These are phyloP conservation scores for Linderina pennispora DNA, from an alignment of 192 early-diverging fungal genomes.

Conservation along the genomic window DNA sequence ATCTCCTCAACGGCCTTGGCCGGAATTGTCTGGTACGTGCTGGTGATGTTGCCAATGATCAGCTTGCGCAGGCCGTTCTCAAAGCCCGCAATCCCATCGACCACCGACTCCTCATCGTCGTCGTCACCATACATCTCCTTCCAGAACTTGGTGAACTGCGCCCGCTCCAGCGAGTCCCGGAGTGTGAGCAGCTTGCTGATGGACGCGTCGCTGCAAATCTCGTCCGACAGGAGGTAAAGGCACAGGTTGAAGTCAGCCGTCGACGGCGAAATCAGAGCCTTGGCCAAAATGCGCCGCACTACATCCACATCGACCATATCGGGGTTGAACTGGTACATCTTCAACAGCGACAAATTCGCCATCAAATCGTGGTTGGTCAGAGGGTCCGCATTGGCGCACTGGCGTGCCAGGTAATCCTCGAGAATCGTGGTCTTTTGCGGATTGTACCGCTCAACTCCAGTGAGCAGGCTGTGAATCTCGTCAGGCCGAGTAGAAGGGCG, in stretches of 20 bases:
- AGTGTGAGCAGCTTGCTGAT: constrained; percentile 55
- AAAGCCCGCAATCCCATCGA: constrained; percentile 62
- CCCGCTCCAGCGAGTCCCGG: constrained; percentile 75
- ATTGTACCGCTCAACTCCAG: constrained; percentile 87
- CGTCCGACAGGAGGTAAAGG: constrained; percentile 78
- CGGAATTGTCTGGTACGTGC: constrained; percentile 79
- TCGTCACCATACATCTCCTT: constrained; percentile 33
- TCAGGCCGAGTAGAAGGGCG: constrained; percentile 54
- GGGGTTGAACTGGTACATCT: constrained; percentile 94
- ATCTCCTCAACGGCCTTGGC: constrained; percentile 51
- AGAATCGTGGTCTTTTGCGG: constrained; percentile 77
- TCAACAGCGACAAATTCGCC: constrained; percentile 88
- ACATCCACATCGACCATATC: constrained; percentile 62
- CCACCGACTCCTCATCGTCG: constrained; percentile 54
- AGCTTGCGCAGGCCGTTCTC: constrained; percentile 66
- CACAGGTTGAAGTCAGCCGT: constrained; percentile 89
- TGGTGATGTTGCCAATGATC: constrained; percentile 65
- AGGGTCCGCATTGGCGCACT: constrained; percentile 66
- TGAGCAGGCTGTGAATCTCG: constrained; percentile 67
- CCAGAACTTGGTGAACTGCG: constrained; percentile 74
- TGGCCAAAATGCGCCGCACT: constrained; percentile 70
- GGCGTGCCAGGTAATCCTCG: constrained; percentile 74
- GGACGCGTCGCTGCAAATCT: constrained; percentile 45
- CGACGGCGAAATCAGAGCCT: constrained; percentile 76
- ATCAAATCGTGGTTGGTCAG: constrained; percentile 66